phyloP scores from a whole-genome alignment of 805 yeast species.

The Yarrowia alimentaria region DNA sequence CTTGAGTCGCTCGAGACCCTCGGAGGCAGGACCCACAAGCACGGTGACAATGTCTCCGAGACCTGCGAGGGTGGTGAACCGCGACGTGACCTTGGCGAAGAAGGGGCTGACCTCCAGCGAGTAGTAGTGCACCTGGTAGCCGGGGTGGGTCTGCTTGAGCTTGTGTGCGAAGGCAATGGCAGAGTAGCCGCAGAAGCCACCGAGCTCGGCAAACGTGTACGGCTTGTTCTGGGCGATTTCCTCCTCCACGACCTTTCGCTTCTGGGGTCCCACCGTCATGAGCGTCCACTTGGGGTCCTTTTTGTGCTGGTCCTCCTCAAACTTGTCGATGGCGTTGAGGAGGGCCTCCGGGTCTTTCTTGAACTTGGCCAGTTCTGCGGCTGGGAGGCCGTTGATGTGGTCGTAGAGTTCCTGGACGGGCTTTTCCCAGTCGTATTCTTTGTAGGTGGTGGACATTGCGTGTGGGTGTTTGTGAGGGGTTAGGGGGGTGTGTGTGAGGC shows the following conservation, averaged over 20 bases:
- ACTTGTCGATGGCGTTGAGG: slow-evolving; percentile 21
- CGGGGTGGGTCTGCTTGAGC: slow-evolving; percentile 24
- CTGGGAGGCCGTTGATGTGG: slow-evolving; percentile 21
- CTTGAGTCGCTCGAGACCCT: slow-evolving; percentile 26
- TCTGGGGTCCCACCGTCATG: slow-evolving; percentile 25
- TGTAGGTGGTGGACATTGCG: slow-evolving; percentile 3
- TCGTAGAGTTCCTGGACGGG: slow-evolving; percentile 23
- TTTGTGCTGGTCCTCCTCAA: slow-evolving; percentile 23
- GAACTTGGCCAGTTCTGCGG: slow-evolving; percentile 25
- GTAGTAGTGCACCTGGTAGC: slow-evolving; percentile 19
- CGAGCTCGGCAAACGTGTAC: slow-evolving; percentile 13
- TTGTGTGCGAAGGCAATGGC: slow-evolving; percentile 27
- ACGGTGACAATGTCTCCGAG: slow-evolving; percentile 24
- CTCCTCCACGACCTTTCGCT: slow-evolving; percentile 20
- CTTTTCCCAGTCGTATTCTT: slow-evolving; percentile 24
- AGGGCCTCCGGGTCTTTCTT: slow-evolving; percentile 15
- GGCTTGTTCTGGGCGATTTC: slow-evolving; percentile 27
- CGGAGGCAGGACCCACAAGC: slow-evolving; percentile 20
- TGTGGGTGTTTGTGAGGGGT: background rate
- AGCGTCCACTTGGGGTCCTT: slow-evolving; percentile 1
- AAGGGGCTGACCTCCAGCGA: slow-evolving; percentile 24
- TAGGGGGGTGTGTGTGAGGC: background rate
- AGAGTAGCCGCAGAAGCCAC: slow-evolving; percentile 26
- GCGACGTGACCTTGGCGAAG: slow-evolving; percentile 26
- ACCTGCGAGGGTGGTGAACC: slow-evolving; percentile 18